Conservation (phyloP, 2,329 filamentous ascomycete genomes). For the Diaporthe longicolla region DNA sequence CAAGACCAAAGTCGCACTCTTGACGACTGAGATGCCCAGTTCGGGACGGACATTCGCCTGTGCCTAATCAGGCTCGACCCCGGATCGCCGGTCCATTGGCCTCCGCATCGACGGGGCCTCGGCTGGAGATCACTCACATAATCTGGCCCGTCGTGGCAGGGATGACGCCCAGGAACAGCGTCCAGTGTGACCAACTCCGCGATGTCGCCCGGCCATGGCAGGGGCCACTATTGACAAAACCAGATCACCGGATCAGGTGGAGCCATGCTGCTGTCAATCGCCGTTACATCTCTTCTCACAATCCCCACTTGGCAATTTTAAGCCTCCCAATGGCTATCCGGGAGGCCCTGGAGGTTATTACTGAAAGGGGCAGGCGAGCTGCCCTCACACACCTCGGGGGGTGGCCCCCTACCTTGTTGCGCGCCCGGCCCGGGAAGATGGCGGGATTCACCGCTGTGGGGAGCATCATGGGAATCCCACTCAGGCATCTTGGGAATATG, state of each 20-base stretch:
- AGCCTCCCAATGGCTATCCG: slow-evolving; percentile 28
- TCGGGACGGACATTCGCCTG: neutral
- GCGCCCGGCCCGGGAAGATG: neutral
- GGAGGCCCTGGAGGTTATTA: slow-evolving; percentile 4
- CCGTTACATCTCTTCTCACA: slow-evolving; percentile 22
- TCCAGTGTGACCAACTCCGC: slow-evolving; percentile 22
- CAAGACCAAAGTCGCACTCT: neutral
- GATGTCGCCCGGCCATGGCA: neutral
- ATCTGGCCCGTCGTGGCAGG: neutral
- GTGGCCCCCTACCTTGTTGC: neutral
- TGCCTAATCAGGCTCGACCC: neutral
- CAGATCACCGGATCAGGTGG: slow-evolving; percentile 26
- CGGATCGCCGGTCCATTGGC: neutral
- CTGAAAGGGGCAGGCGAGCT: slow-evolving; percentile 16
- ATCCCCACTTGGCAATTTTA: slow-evolving; percentile 16
- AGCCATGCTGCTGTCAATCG: slow-evolving; percentile 6
- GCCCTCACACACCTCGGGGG: neutral
- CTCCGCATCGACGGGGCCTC: slow-evolving; percentile 8
- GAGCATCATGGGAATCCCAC: slow-evolving; percentile 1
- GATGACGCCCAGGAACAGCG: slow-evolving; percentile 1
- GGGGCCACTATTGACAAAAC: neutral
- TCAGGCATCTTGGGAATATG: neutral
- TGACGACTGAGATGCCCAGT: neutral
- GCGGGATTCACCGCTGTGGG: slow-evolving; percentile 17
- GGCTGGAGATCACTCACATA: slow-evolving; percentile 1